Percentiles rank a stretch among this genome's conserved stretches.
These are phyloP conservation scores for Coprinopsis marcescibilis DNA, from an alignment of 768 basidiomycete genomes.

Conservation along the genomic window DNA sequence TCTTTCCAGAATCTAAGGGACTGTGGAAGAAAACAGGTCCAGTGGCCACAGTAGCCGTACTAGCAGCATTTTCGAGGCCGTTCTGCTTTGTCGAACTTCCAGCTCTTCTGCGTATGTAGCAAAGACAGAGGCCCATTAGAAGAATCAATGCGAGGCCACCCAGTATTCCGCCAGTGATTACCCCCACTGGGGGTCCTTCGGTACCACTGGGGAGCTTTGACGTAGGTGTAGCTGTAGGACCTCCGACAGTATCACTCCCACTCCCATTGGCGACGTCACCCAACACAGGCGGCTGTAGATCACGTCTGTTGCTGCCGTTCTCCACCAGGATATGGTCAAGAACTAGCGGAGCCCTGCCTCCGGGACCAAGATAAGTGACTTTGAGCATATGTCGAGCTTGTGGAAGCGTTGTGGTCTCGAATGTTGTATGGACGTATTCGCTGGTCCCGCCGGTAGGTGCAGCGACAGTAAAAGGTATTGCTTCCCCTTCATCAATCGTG, in stretches of 20 bases:
- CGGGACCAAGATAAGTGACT: conserved; percentile 1
- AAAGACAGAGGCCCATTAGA: too few relatives aligned
- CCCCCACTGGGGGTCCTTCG: background rate
- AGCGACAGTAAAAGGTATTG: conserved; percentile 2
- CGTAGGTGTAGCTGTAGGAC: too few relatives aligned
- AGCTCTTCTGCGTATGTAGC: too few relatives aligned
- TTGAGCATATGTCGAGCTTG: conserved; percentile 2
- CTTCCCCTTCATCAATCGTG: background rate
- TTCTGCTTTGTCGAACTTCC: too few relatives aligned
- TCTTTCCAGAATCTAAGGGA: too few relatives aligned
- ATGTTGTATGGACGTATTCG: conserved; percentile 4
- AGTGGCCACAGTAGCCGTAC: too few relatives aligned
- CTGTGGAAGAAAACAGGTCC: too few relatives aligned
- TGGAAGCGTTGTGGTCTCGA: conserved; percentile 1
- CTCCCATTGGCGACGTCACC: background rate
- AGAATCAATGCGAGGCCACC: too few relatives aligned
- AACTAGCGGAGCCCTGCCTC: background rate
- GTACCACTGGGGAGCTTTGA: too few relatives aligned
- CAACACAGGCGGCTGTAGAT: background rate
- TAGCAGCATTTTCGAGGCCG: too few relatives aligned
- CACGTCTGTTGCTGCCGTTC: conserved; percentile 1
- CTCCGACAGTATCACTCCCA: background rate
- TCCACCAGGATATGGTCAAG: background rate
- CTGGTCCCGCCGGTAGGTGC: background rate
- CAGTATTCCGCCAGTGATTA: too few relatives aligned